phyloP scores from a whole-genome alignment of 768 basidiomycete species.

The Podaxis sp. region DNA sequence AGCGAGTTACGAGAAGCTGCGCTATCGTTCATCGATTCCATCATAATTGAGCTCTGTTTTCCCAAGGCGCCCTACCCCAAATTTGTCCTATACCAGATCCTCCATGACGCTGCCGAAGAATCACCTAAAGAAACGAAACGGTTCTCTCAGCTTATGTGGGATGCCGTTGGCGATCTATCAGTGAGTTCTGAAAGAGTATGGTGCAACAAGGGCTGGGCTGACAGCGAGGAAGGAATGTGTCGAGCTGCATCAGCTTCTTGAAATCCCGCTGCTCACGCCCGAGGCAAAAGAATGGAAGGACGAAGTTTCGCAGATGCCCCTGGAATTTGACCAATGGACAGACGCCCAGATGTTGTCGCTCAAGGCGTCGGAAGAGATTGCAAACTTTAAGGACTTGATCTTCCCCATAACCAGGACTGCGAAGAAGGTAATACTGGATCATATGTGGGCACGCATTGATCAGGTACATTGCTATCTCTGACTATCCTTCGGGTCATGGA shows the following conservation, averaged over 20 bases:
- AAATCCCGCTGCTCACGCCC: constrained; percentile 56
- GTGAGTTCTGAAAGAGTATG: constrained; percentile 36
- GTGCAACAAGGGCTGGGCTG: not conserved
- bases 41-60: constrained; percentile 80
- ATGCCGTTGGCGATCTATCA: constrained; percentile 80
- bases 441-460: constrained; percentile 67
- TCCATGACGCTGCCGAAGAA: constrained; percentile 73
- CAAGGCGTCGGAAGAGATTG: constrained; percentile 50
- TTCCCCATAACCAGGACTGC: constrained; percentile 60
- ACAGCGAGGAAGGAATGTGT: constrained; percentile 51
- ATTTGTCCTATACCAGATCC: constrained; percentile 61
- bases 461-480: constrained; percentile 37
- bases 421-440: constrained; percentile 47
- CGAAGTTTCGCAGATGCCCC: constrained; percentile 51
- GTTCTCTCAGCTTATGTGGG: constrained; percentile 79
- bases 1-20: constrained; percentile 58
- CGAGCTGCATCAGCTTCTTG: constrained; percentile 64
- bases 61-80: constrained; percentile 69
- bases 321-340: constrained; percentile 63
- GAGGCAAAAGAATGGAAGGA: constrained; percentile 55
- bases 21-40: constrained; percentile 79
- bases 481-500: not conserved
- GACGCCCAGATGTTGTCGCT: constrained; percentile 67
- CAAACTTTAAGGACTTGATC: constrained; percentile 55
- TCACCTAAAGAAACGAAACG: constrained; percentile 70